Evolutionary conservation across 2,329 filamentous ascomycete genomes (phyloP), one percentile per base, ranked within the genome.

Genomic region (Sarocladiaceae sp.): DNA sequence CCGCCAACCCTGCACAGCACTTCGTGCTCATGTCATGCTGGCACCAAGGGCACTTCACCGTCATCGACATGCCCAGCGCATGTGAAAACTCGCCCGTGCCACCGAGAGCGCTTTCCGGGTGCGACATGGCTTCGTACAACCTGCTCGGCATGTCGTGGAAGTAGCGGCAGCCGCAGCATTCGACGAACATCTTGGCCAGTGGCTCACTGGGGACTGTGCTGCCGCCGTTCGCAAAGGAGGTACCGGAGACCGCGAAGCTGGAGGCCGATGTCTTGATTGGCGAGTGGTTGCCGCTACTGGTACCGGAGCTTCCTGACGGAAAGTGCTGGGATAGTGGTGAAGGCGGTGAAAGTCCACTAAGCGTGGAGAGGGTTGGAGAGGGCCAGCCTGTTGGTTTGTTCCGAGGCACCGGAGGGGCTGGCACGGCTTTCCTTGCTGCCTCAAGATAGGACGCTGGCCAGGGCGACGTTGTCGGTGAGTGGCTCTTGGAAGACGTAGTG

Each of bases 21-120:
- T 64, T 66, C 12, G 74, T 82, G 51, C 70, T 81, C 82, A 88
- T 86, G 41, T 75, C 74, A 63, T 88, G 83, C 33, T 69, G 68
- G 58, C 83, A 88, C 83, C 83, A 87, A 7, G 82, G 82, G 57
- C 83, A 87, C 51, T 74, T 77, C 20, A 84, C 76, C 55, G 73
- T 76, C 50, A 80, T 81, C 7, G 72, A 78, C 34, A 82, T 70
- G 6, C 73, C 65, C 1, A 77, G 77, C 33, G 70, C 70, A 33
- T 76, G 76, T 5, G 72, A 60, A 23, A 63, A 60, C 45, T 67
- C 67, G 40, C 76, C 72, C 44, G 54, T 39, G 15, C 71, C 69
- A 2, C 19, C 32, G 11, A 82, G 66, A 11, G 78, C 62, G 3
- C 69, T 69, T 37, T 78, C 72, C 0, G 78, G 76, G 50, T 74